phyloP scores from a whole-genome alignment of 805 yeast species.

The Wickerhamomyces rabaulensis region DNA sequence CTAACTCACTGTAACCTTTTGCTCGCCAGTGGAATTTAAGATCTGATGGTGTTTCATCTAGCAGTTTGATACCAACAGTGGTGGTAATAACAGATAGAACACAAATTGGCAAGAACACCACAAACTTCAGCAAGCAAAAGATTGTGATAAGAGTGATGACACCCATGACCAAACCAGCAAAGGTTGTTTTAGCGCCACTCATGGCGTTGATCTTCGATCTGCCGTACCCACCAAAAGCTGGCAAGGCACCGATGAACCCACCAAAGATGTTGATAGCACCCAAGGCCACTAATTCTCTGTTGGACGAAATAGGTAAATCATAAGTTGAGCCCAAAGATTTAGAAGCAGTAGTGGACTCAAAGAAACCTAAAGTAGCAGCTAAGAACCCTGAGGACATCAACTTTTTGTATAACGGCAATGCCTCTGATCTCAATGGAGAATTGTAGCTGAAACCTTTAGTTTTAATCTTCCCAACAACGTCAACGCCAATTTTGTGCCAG shows the following conservation, averaged over 20 bases:
- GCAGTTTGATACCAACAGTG: constrained; percentile 65
- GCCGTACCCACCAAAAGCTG: constrained; percentile 95
- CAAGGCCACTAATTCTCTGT: constrained; percentile 86
- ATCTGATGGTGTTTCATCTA: constrained; percentile 84
- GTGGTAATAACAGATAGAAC: constrained; percentile 76
- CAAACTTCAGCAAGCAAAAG: constrained; percentile 49
- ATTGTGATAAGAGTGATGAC: constrained; percentile 64
- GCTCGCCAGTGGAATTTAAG: constrained; percentile 66
- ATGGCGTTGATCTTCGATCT: constrained; percentile 84
- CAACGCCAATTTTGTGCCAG: constrained; percentile 56
- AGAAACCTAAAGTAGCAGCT: constrained; percentile 82
- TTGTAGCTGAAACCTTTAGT: constrained; percentile 44
- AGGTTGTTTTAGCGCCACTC: constrained; percentile 81
- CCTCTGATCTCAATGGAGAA: constrained; percentile 51
- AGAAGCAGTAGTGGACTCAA: constrained; percentile 90
- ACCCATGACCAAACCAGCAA: constrained; percentile 82
- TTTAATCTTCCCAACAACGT: constrained; percentile 63
- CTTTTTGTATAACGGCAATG: constrained; percentile 44
- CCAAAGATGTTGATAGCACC: constrained; percentile 69
- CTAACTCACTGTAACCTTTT: constrained; percentile 71
- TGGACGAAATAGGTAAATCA: constrained; percentile 70
- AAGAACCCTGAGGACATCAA: constrained; percentile 66
- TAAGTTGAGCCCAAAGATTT: constrained; percentile 76
- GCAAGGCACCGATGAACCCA: constrained; percentile 55
- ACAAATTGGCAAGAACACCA: constrained; percentile 75